phyloP scores from a whole-genome alignment of 139 green algal genomes.

The Ettlia oleoabundans region DNA sequence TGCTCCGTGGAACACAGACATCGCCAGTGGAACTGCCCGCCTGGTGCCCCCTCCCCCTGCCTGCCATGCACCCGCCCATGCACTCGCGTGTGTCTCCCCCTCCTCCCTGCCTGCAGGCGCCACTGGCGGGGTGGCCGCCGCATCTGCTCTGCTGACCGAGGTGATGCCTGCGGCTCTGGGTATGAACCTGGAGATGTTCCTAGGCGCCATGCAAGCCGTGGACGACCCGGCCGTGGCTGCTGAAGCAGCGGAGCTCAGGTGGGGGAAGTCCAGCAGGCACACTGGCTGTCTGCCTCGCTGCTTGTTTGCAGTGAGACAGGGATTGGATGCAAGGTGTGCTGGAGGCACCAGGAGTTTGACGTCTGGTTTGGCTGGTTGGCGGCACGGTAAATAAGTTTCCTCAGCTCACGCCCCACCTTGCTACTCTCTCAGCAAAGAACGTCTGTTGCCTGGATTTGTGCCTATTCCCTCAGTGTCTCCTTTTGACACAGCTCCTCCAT shows the following conservation, averaged over 20 bases:
- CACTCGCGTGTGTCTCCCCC: too few relatives aligned
- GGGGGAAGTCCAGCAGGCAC: background rate
- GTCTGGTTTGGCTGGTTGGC: too few relatives aligned
- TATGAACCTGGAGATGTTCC: constrained; percentile 12
- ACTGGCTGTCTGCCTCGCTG: background rate
- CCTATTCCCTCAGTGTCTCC: background rate
- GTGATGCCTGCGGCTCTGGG: constrained; percentile 41
- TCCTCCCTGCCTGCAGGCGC: constrained; percentile 33
- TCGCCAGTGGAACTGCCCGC: too few relatives aligned
- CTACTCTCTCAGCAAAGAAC: background rate
- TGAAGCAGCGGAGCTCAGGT: background rate
- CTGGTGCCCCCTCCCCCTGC: too few relatives aligned
- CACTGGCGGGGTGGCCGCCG: constrained; percentile 26
- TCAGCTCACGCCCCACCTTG: too few relatives aligned
- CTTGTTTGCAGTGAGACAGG: background rate
- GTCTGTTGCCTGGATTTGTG: background rate
- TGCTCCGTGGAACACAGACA: too few relatives aligned
- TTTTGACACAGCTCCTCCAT: background rate
- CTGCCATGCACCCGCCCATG: too few relatives aligned
- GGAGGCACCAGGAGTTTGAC: too few relatives aligned
- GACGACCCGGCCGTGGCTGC: background rate
- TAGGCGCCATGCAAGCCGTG: background rate
- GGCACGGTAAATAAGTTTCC: too few relatives aligned
- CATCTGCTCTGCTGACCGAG: constrained; percentile 21
- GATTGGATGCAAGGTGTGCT: too few relatives aligned